Evolutionary conservation across 2,329 filamentous ascomycete genomes (phyloP), one percentile per base, ranked within the genome.

Genomic region (Bipolaris oryzae): DNA sequence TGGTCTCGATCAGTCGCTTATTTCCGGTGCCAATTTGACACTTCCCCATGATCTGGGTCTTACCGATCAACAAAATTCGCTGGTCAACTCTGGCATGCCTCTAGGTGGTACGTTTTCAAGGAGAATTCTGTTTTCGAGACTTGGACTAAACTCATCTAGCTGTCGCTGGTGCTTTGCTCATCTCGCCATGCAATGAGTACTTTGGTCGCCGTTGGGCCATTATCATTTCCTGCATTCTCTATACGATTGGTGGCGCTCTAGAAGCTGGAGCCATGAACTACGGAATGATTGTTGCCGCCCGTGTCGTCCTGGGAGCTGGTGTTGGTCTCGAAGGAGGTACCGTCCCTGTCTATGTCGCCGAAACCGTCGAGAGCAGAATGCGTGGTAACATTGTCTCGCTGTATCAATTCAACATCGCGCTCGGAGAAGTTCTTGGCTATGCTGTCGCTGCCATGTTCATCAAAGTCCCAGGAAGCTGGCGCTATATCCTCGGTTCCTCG

Each of bases 341-440:
- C 0, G 88, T 91, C 4, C 88, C 88, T 0, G 86, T 91, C 51
- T 91, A 91, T 61, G 88, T 91, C 28, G 88, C 89, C 1, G 89
- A 91, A 74, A 88, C 86, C 0, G 88, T 90, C 41, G 87, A 89
- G 65, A 81, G 85, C 31, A 82, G 80, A 56, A 81, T 89, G 21
- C 85, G 89, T 66, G 89, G 89, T 63, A 91, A 91, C 72, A 76
- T 91, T 47, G 89, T 91, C 1, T 90, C 87, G 0, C 78, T 91
- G 0, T 91, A 91, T 72, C 89, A 91, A 70, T 85, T 91, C 75
- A 90, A 89, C 76, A 91, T 91, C 67, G 89, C 89, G 0, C 80
- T 91, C 0, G 89, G 89, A 25, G 89, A 91, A 65, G 88, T 91
- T 2, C 78, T 91, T 1, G 89, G 89, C 2, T 91, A 91, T 58